These are phyloP conservation scores for Ceratobasidium sp. DNA, from an alignment of 1,284 basidiomycete genomes.

Conservation along the genomic window DNA sequence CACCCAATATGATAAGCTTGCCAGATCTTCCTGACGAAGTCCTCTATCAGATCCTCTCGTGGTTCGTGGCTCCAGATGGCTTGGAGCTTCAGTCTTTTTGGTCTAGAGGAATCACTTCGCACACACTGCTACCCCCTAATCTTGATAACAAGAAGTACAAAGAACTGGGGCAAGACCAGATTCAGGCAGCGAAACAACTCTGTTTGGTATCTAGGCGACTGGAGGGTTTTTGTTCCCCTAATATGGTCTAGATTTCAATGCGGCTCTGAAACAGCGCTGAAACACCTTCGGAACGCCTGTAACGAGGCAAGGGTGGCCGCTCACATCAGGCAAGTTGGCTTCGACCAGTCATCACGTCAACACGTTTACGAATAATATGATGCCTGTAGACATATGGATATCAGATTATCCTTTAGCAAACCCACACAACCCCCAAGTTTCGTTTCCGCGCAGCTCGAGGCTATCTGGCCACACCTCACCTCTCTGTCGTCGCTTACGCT, in stretches of 20 bases:
- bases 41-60: conserved; percentile 3
- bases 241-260: conserved; percentile 26
- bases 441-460: background rate
- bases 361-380: background rate
- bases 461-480: conserved; percentile 10
- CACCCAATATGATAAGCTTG: background rate
- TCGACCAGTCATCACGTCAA: background rate
- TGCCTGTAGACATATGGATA: background rate
- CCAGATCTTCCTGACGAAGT: conserved; percentile 15
- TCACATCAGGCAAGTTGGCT: conserved; percentile 1
- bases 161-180: background rate
- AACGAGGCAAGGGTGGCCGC: background rate
- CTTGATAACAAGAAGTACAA: background rate
- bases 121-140: conserved; percentile 11
- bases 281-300: background rate
- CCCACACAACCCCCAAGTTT: background rate
- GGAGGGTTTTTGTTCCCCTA: background rate
- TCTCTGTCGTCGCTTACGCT: conserved; percentile 10
- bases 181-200: conserved; percentile 1
- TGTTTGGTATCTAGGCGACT: conserved; percentile 3
- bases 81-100: background rate
- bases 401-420: background rate
- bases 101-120: background rate
- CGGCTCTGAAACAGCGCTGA: background rate
- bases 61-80: background rate